A percentile compares a stretch with the other conserved stretches of the same genome.
phyloP scores from a whole-genome alignment of 805 yeast species.

The Kuraishia hungarica region DNA sequence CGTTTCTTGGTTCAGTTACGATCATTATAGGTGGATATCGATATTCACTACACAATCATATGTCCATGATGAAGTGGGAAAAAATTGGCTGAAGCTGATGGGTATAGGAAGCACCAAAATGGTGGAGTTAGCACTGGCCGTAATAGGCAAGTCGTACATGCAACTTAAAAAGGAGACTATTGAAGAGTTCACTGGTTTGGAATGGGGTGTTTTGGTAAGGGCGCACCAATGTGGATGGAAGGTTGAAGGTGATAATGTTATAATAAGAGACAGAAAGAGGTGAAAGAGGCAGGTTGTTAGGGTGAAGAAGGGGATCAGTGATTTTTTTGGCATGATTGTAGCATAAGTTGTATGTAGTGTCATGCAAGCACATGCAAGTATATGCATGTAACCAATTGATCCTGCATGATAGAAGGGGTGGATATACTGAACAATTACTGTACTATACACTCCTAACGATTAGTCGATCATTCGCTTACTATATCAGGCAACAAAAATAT shows the following conservation, averaged over 20 bases:
- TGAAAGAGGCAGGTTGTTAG: background rate
- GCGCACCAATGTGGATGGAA: slow-evolving; percentile 24
- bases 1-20: slow-evolving; percentile 20
- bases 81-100: slow-evolving; percentile 26
- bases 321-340: too few species aligned
- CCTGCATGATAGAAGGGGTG: too few species aligned
- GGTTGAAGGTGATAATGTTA: slow-evolving; percentile 19
- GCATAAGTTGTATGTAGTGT: too few species aligned
- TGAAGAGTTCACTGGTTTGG: slow-evolving; percentile 22
- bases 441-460: too few species aligned
- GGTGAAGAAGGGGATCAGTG: too few species aligned
- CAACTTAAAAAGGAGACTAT: slow-evolving; percentile 19
- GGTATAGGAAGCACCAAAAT: slow-evolving; percentile 28
- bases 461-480: too few species aligned
- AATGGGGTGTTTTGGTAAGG: slow-evolving; percentile 14
- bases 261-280: slow-evolving; percentile 4
- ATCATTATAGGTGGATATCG: slow-evolving; percentile 25
- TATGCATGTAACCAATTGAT: too few species aligned
- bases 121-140: slow-evolving; percentile 21
- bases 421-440: too few species aligned
- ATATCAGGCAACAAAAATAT: too few species aligned
- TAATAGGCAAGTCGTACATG: slow-evolving; percentile 31
- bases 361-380: too few species aligned
- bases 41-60: slow-evolving; percentile 4
- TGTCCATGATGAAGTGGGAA: slow-evolving; percentile 10